Evolutionary conservation across 495 filamentous ascomycete species (phyloP).

Genomic region (Chaetomidium leptoderma): DNA sequence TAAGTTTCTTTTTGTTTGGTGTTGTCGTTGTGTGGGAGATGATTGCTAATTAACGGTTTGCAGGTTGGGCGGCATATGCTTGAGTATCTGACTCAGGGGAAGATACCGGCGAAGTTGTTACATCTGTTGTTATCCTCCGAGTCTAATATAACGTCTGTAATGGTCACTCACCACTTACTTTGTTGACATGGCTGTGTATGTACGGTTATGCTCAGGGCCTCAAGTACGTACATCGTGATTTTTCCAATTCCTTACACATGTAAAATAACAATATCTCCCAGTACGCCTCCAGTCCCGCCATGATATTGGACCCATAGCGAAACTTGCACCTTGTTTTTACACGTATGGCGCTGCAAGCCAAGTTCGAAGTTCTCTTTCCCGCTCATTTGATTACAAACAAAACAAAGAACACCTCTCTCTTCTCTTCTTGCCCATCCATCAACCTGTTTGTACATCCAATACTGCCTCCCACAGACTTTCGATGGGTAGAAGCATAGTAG

Average conservation of each 20-base stretch:
- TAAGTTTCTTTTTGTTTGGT: slow-evolving; percentile 40
- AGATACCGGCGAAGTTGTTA: background rate
- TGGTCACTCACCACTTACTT: too few species aligned
- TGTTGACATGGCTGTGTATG: too few species aligned
- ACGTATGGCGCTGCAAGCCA: background rate
- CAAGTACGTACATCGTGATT: too few species aligned
- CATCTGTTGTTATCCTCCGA: background rate
- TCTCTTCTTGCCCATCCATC: background rate
- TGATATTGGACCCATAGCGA: background rate
- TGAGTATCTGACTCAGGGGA: slow-evolving; percentile 25
- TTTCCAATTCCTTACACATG: background rate
- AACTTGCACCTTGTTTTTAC: background rate
- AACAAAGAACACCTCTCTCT: background rate
- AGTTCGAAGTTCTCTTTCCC: background rate
- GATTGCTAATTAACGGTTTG: slow-evolving; percentile 21
- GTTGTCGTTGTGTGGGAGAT: background rate
- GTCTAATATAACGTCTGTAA: too few species aligned
- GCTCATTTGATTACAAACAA: background rate
- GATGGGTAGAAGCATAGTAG: too few species aligned
- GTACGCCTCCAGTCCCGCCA: background rate
- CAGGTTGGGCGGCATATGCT: slow-evolving; percentile 67
- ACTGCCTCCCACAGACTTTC: too few species aligned
- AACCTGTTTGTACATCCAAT: slow-evolving; percentile 2
- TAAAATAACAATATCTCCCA: background rate
- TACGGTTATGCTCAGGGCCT: too few species aligned